Percentiles rank a stretch among this genome's conserved stretches.
Evolutionary conservation across 345 rosid genomes (phyloP).

Genomic region (Euclidium syriacum): DNA sequence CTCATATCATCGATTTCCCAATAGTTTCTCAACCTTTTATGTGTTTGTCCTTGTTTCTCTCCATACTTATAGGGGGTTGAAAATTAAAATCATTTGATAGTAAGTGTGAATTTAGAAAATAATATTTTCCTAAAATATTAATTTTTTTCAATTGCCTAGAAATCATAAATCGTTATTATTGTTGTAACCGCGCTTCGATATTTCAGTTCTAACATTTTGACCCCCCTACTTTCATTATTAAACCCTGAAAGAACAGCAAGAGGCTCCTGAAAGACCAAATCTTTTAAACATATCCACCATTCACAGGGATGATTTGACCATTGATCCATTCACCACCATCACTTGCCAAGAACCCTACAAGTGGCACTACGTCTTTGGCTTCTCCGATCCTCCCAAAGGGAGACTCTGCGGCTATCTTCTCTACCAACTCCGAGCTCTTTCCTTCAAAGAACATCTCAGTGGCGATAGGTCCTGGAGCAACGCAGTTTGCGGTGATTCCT

Average conservation of each 20-base stretch:
- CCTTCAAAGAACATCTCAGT: conserved; percentile 42
- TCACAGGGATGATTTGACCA: conserved; percentile 39
- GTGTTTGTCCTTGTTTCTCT: no score
- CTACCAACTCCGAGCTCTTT: conserved; percentile 31
- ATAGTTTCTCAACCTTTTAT: no score
- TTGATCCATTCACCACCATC: conserved; percentile 50
- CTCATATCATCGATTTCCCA: no score
- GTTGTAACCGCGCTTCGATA: no score
- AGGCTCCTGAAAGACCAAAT: neutral
- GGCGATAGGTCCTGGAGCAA: conserved; percentile 48
- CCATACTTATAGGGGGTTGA: no score
- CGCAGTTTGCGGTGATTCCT: conserved; percentile 44
- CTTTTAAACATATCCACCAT: conserved; percentile 33
- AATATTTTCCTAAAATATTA: no score
- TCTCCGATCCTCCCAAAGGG: conserved; percentile 36
- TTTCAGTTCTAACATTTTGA: no score
- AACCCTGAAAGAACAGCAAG: no score
- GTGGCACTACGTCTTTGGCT: conserved; percentile 37
- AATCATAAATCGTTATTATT: no score
- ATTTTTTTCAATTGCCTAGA: no score
- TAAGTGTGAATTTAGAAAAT: no score
- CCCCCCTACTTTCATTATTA: neutral
- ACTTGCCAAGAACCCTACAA: conserved; percentile 44
- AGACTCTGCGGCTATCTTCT: conserved; percentile 22
- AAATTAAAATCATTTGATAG: no score